Conservation (phyloP, 2,329 filamentous ascomycete species). For the Pezicula rhizophila region DNA sequence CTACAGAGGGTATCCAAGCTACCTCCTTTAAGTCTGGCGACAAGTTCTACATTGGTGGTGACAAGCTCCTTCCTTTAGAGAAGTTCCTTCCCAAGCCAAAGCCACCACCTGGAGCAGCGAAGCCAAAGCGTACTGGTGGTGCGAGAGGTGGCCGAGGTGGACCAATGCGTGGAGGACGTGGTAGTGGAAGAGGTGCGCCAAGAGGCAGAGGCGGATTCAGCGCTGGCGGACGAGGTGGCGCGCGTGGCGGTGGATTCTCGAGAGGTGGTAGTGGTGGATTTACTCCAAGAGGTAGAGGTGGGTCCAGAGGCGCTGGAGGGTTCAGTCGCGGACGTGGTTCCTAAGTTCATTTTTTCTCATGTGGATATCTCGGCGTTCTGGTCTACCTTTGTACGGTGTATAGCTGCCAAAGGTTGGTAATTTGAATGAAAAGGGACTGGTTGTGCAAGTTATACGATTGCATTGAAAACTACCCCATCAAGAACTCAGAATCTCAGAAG, state of each 20-base stretch:
- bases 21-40: conserved; percentile 92
- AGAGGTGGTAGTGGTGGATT: conserved; percentile 27
- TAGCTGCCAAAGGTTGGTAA: conserved; percentile 8
- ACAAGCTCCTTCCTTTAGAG: conserved; percentile 92
- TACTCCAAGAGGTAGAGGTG: conserved; percentile 25
- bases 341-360: conserved; percentile 6
- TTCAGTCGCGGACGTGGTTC: conserved; percentile 26
- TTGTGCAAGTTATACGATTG: background rate
- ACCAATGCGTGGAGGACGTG: conserved; percentile 35
- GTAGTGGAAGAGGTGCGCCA: conserved; percentile 41
- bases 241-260: conserved; percentile 26
- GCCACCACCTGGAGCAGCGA: conserved; percentile 57
- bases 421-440: conserved; percentile 5
- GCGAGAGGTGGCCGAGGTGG: conserved; percentile 42
- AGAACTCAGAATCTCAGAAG: background rate
- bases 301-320: conserved; percentile 22
- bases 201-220: conserved; percentile 47
- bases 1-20: conserved; percentile 91
- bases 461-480: background rate
- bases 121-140: conserved; percentile 65
- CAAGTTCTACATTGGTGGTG: conserved; percentile 92
- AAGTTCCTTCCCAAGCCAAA: conserved; percentile 97
- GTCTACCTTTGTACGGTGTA: conserved; percentile 11
- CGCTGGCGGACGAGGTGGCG: conserved; percentile 33
- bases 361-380: conserved; percentile 22